Percentiles rank a stretch among this genome's conserved stretches.
phyloP scores from a whole-genome alignment of 768 basidiomycete species.

The Kwoniella dendrophila region DNA sequence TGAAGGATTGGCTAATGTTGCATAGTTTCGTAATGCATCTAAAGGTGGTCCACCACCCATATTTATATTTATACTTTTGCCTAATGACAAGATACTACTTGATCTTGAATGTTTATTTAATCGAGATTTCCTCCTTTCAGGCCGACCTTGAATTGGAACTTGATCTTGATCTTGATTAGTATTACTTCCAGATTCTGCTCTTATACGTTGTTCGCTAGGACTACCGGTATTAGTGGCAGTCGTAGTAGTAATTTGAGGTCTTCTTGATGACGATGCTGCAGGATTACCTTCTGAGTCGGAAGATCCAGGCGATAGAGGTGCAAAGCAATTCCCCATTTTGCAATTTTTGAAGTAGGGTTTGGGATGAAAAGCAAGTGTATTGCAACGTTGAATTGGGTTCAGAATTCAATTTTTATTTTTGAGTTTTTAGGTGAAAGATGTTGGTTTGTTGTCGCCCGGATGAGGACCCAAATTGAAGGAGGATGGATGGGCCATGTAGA shows the following conservation, averaged over 20 bases:
- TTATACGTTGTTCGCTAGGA: no score
- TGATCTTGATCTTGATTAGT: background rate
- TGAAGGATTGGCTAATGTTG: slow-evolving; percentile 31
- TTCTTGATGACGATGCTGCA: background rate
- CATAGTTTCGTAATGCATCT: slow-evolving; percentile 36
- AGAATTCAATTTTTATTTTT: no score
- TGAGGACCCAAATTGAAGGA: no score
- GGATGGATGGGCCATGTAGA: no score
- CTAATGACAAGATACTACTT: slow-evolving; percentile 7
- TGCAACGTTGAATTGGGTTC: background rate
- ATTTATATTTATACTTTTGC: no score
- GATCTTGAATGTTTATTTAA: background rate
- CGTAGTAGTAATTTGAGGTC: background rate
- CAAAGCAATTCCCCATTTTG: slow-evolving; percentile 22
- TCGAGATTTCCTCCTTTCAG: background rate
- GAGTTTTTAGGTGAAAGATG: no score
- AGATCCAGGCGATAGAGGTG: slow-evolving; percentile 7
- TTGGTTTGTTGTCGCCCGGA: no score
- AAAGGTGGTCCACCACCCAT: slow-evolving; percentile 17
- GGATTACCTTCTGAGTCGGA: background rate
- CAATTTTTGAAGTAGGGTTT: background rate
- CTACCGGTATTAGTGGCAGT: background rate
- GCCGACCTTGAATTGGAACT: background rate
- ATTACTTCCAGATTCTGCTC: background rate
- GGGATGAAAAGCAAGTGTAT: background rate